These are phyloP conservation scores for Neopestalotiopsis sp. DNA, from an alignment of 2,329 filamentous ascomycete genomes.

Conservation along the genomic window DNA sequence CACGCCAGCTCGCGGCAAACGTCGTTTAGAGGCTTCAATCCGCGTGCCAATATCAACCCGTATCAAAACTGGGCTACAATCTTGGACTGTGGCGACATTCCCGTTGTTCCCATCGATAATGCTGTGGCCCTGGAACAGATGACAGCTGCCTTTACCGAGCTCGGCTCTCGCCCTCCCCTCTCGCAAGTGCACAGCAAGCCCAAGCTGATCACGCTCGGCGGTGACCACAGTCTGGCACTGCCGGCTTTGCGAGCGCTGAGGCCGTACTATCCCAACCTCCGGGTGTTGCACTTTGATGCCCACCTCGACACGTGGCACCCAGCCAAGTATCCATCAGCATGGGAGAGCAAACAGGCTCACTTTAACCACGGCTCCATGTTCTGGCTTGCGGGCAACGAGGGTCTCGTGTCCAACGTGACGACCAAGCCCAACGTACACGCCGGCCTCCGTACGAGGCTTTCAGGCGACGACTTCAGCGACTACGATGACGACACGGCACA, in stretches of 20 bases:
- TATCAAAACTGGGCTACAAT: slow-evolving; percentile 80
- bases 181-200: slow-evolving; percentile 44
- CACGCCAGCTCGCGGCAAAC: slow-evolving; percentile 83
- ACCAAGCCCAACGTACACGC: slow-evolving; percentile 79
- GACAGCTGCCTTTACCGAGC: slow-evolving; percentile 78
- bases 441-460: slow-evolving; percentile 79
- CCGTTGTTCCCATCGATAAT: slow-evolving; percentile 87
- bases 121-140: slow-evolving; percentile 81
- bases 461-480: slow-evolving; percentile 62
- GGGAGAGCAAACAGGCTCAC: slow-evolving; percentile 71
- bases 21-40: slow-evolving; percentile 81
- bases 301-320: slow-evolving; percentile 90
- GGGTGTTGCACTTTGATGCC: slow-evolving; percentile 77
- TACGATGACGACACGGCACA: slow-evolving; percentile 76
- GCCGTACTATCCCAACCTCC: slow-evolving; percentile 66
- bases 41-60: slow-evolving; percentile 81
- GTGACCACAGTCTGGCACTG: slow-evolving; percentile 75
- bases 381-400: slow-evolving; percentile 84
- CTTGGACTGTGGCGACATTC: slow-evolving; percentile 90
- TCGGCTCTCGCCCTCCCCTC: slow-evolving; percentile 51
- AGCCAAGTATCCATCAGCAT: slow-evolving; percentile 77
- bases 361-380: slow-evolving; percentile 95
- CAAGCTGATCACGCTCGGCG: slow-evolving; percentile 72
- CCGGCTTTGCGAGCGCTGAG: slow-evolving; percentile 72
- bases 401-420: slow-evolving; percentile 74